Base-by-base conservation (phyloP, 164 flowering plant genomes). In the Hamamelis virginiana region DNA sequence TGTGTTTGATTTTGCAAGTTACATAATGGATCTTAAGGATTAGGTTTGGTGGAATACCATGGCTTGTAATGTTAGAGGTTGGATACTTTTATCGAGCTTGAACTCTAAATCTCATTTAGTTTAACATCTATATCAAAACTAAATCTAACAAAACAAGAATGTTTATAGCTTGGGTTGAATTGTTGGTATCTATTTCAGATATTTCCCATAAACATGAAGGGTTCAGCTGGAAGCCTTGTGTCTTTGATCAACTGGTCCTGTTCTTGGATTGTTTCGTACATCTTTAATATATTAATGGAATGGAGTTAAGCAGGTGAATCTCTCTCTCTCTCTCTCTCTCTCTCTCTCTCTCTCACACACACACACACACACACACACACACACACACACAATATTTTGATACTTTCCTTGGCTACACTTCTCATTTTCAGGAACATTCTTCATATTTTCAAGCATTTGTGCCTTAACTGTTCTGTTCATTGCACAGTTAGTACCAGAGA, bases 1-100 rank as follows among this genome's bases (percentile, higher is more conserved):
- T n/a, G n/a, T n/a, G n/a, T n/a, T n/a, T n/a, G n/a, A n/a, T n/a
- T n/a, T n/a, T 67, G 22, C 23, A 11, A 89, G 97, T 63, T 86
- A 22, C 90, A 65, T 52, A 79, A 83, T 13, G 93, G 91, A 69
- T 85, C 88, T 8, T 91, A 87, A 78, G 82, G 92, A 53, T 66
- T 91, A 44, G 97, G 97, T 73, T 79, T 91, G 92, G 95, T 91
- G 95, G 84, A 27, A 87, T 91, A 63, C 96, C 97, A 8, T 91
- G 97, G 97, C 89, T 90, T 59, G 86, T 90, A 71, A 88, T 91
- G 95, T 91, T 95, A 5, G 97, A 91, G 93, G 97, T 84, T 74
- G 5, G 67, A 46, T n/a, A n/a, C n/a, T n/a, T n/a, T n/a, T n/a
- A n/a, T n/a, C n/a, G n/a, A n/a, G 21, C 59, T 22, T 56, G 26